A percentile compares a stretch with the other conserved stretches of the same genome.
Evolutionary conservation across 371 early-diverging fungal genomes (phyloP).

Genomic region (Apophysomyces trapeziformis): DNA sequence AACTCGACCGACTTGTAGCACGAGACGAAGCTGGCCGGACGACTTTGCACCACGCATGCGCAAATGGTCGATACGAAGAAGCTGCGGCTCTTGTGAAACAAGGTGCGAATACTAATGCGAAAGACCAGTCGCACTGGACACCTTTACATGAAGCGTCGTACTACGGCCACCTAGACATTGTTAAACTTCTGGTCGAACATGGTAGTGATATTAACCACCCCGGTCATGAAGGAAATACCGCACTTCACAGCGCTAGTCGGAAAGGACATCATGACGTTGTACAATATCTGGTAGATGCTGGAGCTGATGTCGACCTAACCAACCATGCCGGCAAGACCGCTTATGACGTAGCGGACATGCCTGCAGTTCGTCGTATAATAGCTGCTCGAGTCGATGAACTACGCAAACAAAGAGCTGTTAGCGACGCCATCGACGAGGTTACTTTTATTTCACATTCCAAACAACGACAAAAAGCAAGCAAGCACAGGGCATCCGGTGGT

Average conservation of each 20-base stretch:
- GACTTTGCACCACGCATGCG: slow-evolving; percentile 37
- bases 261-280: slow-evolving; percentile 63
- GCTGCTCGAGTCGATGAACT: slow-evolving; percentile 50
- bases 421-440: slow-evolving; percentile 37
- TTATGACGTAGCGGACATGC: slow-evolving; percentile 53
- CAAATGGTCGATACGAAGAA: slow-evolving; percentile 28
- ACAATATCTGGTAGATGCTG: slow-evolving; percentile 61
- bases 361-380: slow-evolving; percentile 35
- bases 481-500: slow-evolving; percentile 15
- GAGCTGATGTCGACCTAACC: slow-evolving; percentile 63
- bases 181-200: slow-evolving; percentile 64
- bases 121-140: slow-evolving; percentile 74
- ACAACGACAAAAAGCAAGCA: slow-evolving; percentile 37
- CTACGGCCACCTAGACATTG: slow-evolving; percentile 66
- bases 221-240: slow-evolving; percentile 66
- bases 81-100: slow-evolving; percentile 37
- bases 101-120: slow-evolving; percentile 78
- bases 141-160: slow-evolving; percentile 85
- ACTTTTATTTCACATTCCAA: slow-evolving; percentile 45
- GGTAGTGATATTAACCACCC: slow-evolving; percentile 74
- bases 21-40: slow-evolving; percentile 38
- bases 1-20: slow-evolving; percentile 38
- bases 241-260: slow-evolving; percentile 75
- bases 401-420: slow-evolving; percentile 38
- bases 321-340: slow-evolving; percentile 60